Conservation (phyloP, 768 basidiomycete species). For the Leucosporidium creatinivorum region DNA sequence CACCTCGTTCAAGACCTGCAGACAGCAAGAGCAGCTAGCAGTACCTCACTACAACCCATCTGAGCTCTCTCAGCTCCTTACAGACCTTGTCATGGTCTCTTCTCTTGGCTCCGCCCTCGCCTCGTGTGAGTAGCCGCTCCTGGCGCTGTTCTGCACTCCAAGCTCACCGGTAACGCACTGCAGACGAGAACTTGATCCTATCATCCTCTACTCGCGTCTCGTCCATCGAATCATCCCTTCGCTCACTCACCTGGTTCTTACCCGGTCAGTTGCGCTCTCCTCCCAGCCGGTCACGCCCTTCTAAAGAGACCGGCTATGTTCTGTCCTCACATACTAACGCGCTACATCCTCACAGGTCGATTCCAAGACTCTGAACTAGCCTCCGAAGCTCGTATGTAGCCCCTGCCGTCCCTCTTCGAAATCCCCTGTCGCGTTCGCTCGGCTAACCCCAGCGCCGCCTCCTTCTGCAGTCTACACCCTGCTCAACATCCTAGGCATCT, state of each 20-base stretch:
- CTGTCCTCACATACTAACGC: neutral
- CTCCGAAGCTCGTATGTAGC: constrained; percentile 78
- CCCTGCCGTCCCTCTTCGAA: constrained; percentile 20
- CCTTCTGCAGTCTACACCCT: constrained; percentile 66
- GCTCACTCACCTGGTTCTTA: constrained; percentile 89
- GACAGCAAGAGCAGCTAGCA: too few species aligned
- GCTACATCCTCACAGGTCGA: constrained; percentile 49
- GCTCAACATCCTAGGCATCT: constrained; percentile 79
- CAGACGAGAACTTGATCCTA: constrained; percentile 51
- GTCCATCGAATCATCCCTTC: constrained; percentile 75
- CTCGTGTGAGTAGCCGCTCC: neutral
- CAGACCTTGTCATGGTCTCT: too few species aligned
- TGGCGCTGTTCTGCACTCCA: too few species aligned
- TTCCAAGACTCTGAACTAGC: constrained; percentile 97
- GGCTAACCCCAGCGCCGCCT: neutral
- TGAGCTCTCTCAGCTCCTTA: too few species aligned
- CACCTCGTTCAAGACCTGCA: too few species aligned
- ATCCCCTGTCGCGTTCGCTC: constrained; percentile 1
- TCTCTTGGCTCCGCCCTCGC: neutral
- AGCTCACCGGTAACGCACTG: neutral
- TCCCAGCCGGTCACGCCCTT: too few species aligned
- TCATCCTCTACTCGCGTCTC: constrained; percentile 78
- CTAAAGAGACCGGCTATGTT: too few species aligned
- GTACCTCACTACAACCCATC: too few species aligned
- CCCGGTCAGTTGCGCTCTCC: constrained; percentile 44